Percentiles rank a stretch among this genome's conserved stretches.
These are phyloP conservation scores for Draba incana DNA, from an alignment of 345 rosid genomes.

Conservation along the genomic window DNA sequence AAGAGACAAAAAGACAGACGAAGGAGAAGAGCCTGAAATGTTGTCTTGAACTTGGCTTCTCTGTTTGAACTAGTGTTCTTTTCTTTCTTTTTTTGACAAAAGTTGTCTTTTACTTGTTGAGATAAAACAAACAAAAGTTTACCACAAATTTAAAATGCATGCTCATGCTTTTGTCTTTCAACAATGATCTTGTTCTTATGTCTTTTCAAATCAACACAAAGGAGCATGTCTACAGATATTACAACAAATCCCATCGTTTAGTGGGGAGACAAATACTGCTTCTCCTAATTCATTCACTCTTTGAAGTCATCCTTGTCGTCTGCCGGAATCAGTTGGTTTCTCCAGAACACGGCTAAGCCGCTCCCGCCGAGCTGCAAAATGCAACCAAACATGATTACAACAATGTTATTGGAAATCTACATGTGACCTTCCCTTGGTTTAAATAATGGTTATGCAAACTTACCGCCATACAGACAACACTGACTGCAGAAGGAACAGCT, in stretches of 20 bases:
- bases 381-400: not conserved
- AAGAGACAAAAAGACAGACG: no score
- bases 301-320: constrained; percentile 94
- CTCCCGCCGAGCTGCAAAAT: constrained; percentile 90
- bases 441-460: constrained; percentile 19
- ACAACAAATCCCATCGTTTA: constrained; percentile 32
- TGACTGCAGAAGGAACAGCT: constrained; percentile 96
- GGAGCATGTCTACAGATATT: constrained; percentile 23
- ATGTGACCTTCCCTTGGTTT: not conserved
- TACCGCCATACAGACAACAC: constrained; percentile 99
- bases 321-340: constrained; percentile 71
- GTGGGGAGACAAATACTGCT: not conserved
- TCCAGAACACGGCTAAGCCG: constrained; percentile 90
- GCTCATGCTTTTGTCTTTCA: constrained; percentile 25
- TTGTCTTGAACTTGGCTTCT: no score
- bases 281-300: constrained; percentile 49
- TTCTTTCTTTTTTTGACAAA: no score
- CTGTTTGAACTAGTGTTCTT: no score
- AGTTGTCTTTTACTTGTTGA: no score
- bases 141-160: constrained; percentile 7
- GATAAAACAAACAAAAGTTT: not conserved
- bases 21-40: no score
- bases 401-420: not conserved
- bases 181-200: constrained; percentile 10
- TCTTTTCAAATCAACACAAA: constrained; percentile 3